Evolutionary conservation across 495 filamentous ascomycete genomes (phyloP), one percentile per base, ranked within the genome.

Genomic region (Penicillium steckii): DNA sequence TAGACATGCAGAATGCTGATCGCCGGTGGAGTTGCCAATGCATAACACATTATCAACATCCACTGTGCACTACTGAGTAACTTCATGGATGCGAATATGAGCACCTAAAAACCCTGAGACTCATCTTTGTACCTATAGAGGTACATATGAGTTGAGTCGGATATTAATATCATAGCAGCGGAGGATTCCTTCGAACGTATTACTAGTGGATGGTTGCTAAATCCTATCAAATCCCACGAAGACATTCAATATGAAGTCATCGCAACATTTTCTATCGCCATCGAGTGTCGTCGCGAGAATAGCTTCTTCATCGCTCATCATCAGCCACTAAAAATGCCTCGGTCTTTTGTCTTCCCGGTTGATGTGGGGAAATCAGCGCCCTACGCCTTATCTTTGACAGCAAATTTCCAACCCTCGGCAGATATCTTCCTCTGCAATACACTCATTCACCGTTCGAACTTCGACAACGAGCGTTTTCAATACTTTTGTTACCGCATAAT

Each of bases 401-500:
- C 23, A 12, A 46, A 17, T 41, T 41, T 25, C 25, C 19, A 46
- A 12, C 17, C 21, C n/a, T 46, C 38, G 38, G 44, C 18, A 17
- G 13, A 15, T 37, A 8, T 17, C 43, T 30, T 32, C 6, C 27
- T 29, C 21, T 48, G 45, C 8, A 33, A 10, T 21, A 15, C 33
- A 37, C 15, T 12, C 33, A 37, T 32, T 32, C 10, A 32, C 10
- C n/a, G n/a, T 32, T 3, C 29, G n/a, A 32, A 9, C 29, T 12
- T 2, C 10, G 9, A 32, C n/a, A n/a, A 32, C 10, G 8, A 32
- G 29, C 10, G 0, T 12, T 9, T 0, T 8, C 9, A 4, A 13
- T 32, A 6, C 10, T 32, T 8, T 32, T 32, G 17, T 2, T 19
- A 26, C n/a, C 44, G 19, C n/a, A 44, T 12, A 37, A 76, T 96